Base-by-base conservation (phyloP, 345 rosid genomes). In the Bruguiera sexangula region DNA sequence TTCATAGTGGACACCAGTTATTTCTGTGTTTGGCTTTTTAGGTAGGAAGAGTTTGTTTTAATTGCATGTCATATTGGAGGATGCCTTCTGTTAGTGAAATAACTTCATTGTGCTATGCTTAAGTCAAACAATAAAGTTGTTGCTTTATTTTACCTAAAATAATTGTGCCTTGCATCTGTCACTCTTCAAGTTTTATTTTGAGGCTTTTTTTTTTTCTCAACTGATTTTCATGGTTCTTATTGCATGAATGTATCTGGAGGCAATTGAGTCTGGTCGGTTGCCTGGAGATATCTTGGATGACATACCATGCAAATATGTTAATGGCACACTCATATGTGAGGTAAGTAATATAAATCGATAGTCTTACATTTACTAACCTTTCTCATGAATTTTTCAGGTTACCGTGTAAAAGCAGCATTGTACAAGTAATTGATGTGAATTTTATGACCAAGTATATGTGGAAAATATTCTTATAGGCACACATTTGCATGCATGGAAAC, bases 251-350 rank as follows among this genome's bases (percentile, higher is more conserved):
- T 55, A 55, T 75, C 57, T 74, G 73, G 36, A 96, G 99, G 98
- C 95, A 65, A 85, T 96, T 82, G 98, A 92, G 68, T 89, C 90
- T 77, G 98, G 98, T 20, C 83, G 83, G 76, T 82, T 96, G 70
- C 99, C 97, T 65, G 86, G 89, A 72, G 98, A 92, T 78, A 69
- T 87, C 76, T 78, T 86, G 82, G 96, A 84, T 69, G 91, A 82
- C 70, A 78, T 90, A 75, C 92, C 90, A 16, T 88, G 85, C 89
- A 88, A 87, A 78, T 96, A 80, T 69, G 69, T 83, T 73, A 85
- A 86, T 72, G 98, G 99, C 67, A 78, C 86, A 30, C 78, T 95
- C 59, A 55, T 81, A 60, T 95, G 99, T 70, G 96, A 90, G 96
- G 99, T 92, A 74, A 83, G 84, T 79, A 60, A 58, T 61, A 66